Conservation (phyloP, 352 stramenopile species). For the Globisporangium camurandrum region DNA sequence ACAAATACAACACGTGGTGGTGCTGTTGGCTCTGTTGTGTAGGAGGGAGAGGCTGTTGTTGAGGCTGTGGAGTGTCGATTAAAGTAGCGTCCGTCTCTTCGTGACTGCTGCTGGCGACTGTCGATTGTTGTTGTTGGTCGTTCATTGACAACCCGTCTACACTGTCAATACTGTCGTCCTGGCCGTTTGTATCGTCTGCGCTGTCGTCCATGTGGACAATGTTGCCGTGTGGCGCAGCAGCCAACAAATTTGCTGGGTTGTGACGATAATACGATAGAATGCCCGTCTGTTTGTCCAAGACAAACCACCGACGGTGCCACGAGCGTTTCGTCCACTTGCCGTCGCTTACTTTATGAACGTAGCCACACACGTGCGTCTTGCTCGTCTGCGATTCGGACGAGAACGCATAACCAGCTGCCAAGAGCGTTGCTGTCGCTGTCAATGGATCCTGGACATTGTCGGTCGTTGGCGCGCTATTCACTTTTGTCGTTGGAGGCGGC, state of each 20-base stretch:
- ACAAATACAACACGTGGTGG: constrained; percentile 58
- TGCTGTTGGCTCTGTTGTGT: constrained; percentile 16
- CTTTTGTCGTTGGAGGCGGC: constrained; percentile 1
- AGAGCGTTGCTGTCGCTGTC: constrained; percentile 18
- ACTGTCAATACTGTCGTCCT: constrained; percentile 16
- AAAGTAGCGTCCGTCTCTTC: constrained; percentile 9
- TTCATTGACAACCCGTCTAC: too few relatives aligned
- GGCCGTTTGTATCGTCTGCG: constrained; percentile 14
- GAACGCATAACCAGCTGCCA: constrained; percentile 49
- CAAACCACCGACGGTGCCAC: constrained; percentile 83
- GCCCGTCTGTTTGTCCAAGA: constrained; percentile 64
- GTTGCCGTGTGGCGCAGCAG: constrained; percentile 46
- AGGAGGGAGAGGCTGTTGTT: not conserved
- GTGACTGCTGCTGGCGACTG: not conserved
- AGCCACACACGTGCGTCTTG: constrained; percentile 76
- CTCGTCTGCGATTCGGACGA: constrained; percentile 73
- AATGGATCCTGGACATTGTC: not conserved
- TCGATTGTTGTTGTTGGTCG: too few relatives aligned
- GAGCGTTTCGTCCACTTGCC: constrained; percentile 78
- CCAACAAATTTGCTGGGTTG: constrained; percentile 70
- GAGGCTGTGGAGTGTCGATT: too few relatives aligned
- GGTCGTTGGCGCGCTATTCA: not conserved
- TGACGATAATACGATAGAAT: constrained; percentile 78
- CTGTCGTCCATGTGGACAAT: constrained; percentile 66
- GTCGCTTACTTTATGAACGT: constrained; percentile 82